phyloP scores from a whole-genome alignment of 768 basidiomycete genomes.

The Fistulinella prunicolor region DNA sequence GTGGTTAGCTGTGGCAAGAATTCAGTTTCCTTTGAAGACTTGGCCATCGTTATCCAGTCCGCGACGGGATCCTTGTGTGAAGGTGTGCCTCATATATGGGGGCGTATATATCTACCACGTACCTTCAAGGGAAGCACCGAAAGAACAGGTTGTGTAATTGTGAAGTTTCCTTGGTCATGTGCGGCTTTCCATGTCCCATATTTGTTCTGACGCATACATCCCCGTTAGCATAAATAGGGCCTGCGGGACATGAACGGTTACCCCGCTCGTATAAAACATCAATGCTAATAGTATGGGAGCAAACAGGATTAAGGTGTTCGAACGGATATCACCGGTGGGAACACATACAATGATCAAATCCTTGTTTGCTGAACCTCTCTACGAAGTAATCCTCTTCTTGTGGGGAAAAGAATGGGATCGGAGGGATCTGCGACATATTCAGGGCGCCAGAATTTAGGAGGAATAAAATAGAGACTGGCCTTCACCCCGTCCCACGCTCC shows the following conservation, averaged over 20 bases:
- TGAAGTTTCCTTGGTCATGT: conserved; percentile 41
- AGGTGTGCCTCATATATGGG: background rate
- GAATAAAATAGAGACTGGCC: background rate
- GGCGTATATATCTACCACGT: conserved; percentile 5
- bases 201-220: conserved; percentile 34
- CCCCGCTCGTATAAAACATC: conserved; percentile 61
- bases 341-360: conserved; percentile 60
- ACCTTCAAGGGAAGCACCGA: conserved; percentile 41
- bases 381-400: conserved; percentile 73
- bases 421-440: conserved; percentile 48
- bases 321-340: background rate
- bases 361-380: conserved; percentile 54
- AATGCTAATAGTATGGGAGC: conserved; percentile 41
- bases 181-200: conserved; percentile 37
- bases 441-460: background rate
- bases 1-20: conserved; percentile 36
- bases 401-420: conserved; percentile 55
- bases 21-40: conserved; percentile 23
- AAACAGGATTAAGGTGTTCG: background rate
- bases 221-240: conserved; percentile 1
- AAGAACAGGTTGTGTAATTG: conserved; percentile 41
- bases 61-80: conserved; percentile 41
- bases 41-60: conserved; percentile 37
- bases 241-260: too few species aligned
- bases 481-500: conserved; percentile 46